phyloP scores from a whole-genome alignment of 2,329 filamentous ascomycete species.

The Orbilia brochopaga region DNA sequence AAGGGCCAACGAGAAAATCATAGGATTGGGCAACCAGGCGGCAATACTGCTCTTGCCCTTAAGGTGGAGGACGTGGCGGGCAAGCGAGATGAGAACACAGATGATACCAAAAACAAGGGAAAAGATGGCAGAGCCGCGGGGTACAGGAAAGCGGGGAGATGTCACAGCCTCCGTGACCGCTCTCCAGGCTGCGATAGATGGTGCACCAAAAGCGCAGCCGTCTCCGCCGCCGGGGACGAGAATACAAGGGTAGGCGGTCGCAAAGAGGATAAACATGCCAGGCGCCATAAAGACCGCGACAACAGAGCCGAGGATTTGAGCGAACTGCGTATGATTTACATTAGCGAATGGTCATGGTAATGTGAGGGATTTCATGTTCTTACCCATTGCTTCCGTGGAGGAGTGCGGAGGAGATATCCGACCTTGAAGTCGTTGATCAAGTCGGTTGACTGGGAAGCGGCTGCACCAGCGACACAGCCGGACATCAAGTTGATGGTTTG shows the following conservation, averaged over 20 bases:
- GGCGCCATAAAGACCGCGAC: slow-evolving; percentile 51
- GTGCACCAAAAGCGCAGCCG: slow-evolving; percentile 50
- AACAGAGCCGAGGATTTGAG: slow-evolving; percentile 50
- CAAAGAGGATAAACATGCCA: slow-evolving; percentile 51
- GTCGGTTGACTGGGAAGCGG: slow-evolving; percentile 55
- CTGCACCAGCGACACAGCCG: slow-evolving; percentile 54
- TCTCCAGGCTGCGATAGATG: slow-evolving; percentile 51
- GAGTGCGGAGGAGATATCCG: slow-evolving; percentile 61
- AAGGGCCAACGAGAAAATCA: slow-evolving; percentile 51
- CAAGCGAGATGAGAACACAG: slow-evolving; percentile 62
- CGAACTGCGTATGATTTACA: slow-evolving; percentile 28
- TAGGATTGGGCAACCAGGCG: slow-evolving; percentile 58
- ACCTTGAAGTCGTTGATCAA: slow-evolving; percentile 60
- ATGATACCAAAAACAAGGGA: slow-evolving; percentile 48
- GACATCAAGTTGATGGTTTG: slow-evolving; percentile 61
- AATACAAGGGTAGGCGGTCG: slow-evolving; percentile 52
- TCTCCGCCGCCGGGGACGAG: slow-evolving; percentile 27
- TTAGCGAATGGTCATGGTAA: slow-evolving; percentile 1
- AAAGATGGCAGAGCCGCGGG: slow-evolving; percentile 50
- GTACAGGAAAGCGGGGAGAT: slow-evolving; percentile 49
- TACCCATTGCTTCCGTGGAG: slow-evolving; percentile 52
- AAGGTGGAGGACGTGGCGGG: slow-evolving; percentile 64
- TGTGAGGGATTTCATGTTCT: not conserved
- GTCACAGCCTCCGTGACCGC: slow-evolving; percentile 52
- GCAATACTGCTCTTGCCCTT: slow-evolving; percentile 54